Percentiles rank a stretch among this genome's conserved stretches.
Evolutionary conservation across 805 yeast genomes (phyloP).

Genomic region (Saturnispora quitensis): DNA sequence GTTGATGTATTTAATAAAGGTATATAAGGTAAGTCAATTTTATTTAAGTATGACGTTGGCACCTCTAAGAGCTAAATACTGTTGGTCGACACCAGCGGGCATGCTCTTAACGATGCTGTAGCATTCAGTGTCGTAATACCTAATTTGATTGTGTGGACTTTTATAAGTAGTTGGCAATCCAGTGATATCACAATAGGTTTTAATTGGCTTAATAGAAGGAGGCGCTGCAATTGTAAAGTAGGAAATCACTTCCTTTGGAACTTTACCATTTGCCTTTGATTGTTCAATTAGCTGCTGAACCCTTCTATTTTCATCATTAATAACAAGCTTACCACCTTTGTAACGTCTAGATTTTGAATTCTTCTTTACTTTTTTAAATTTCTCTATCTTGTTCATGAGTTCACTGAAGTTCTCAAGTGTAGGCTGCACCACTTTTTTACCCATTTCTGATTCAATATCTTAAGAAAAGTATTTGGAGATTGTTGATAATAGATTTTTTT

Average conservation of each 20-base stretch:
- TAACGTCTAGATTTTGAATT: constrained; percentile 50
- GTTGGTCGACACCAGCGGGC: constrained; percentile 91
- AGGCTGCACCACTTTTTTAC: constrained; percentile 3
- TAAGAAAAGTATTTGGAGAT: not conserved
- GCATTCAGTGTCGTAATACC: constrained; percentile 78
- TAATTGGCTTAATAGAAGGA: constrained; percentile 73
- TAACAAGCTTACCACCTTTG: constrained; percentile 64
- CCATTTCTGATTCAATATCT: not conserved
- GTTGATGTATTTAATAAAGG: constrained; percentile 20
- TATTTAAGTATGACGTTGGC: constrained; percentile 75
- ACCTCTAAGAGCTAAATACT: constrained; percentile 75
- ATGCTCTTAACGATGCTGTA: constrained; percentile 67
- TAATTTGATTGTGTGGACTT: constrained; percentile 61
- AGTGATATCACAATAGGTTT: constrained; percentile 87
- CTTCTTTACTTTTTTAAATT: constrained; percentile 52
- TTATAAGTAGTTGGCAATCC: constrained; percentile 76
- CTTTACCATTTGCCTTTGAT: constrained; percentile 9
- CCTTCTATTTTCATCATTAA: constrained; percentile 72
- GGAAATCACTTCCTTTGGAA: constrained; percentile 43
- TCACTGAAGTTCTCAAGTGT: constrained; percentile 25
- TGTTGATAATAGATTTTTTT: not conserved
- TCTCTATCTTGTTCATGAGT: constrained; percentile 33
- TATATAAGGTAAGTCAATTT: constrained; percentile 4
- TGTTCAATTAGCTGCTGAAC: constrained; percentile 33
- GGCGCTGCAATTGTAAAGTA: constrained; percentile 72